These are phyloP conservation scores for Candida mattraensis DNA, from an alignment of 805 yeast species.

Conservation along the genomic window DNA sequence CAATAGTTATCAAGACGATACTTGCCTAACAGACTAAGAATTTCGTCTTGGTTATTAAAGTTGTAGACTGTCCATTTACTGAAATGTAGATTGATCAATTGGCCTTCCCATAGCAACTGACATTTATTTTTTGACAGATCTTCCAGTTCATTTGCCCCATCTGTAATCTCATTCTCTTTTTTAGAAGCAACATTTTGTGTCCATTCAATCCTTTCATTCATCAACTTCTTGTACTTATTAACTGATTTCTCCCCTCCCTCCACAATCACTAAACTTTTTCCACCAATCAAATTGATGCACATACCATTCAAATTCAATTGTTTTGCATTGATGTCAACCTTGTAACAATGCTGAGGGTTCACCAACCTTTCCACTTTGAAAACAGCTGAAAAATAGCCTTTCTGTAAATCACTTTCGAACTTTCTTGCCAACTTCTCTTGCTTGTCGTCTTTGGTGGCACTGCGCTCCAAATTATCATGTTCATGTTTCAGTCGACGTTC, in stretches of 20 bases:
- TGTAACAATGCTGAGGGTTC: constrained; percentile 68
- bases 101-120: constrained; percentile 70
- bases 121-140: constrained; percentile 48
- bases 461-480: constrained; percentile 59
- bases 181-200: constrained; percentile 44
- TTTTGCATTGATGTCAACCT: constrained; percentile 78
- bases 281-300: constrained; percentile 43
- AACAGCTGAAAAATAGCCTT: constrained; percentile 57
- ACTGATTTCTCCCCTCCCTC: constrained; percentile 72
- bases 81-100: constrained; percentile 51
- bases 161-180: constrained; percentile 16
- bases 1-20: constrained; percentile 62
- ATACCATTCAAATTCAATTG: constrained; percentile 69
- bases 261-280: constrained; percentile 60
- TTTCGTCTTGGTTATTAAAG: constrained; percentile 50
- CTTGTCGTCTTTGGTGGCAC: constrained; percentile 56
- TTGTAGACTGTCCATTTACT: constrained; percentile 67
- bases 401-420: constrained; percentile 45
- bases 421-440: constrained; percentile 49
- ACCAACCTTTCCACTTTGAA: constrained; percentile 54
- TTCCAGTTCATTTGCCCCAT: constrained; percentile 25
- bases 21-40: constrained; percentile 46
- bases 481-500: constrained; percentile 61
- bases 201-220: constrained; percentile 72
- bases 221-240: constrained; percentile 59